Evolutionary conservation across 2,329 filamentous ascomycete genomes (phyloP).

Genomic region (Aspergillus tanneri): DNA sequence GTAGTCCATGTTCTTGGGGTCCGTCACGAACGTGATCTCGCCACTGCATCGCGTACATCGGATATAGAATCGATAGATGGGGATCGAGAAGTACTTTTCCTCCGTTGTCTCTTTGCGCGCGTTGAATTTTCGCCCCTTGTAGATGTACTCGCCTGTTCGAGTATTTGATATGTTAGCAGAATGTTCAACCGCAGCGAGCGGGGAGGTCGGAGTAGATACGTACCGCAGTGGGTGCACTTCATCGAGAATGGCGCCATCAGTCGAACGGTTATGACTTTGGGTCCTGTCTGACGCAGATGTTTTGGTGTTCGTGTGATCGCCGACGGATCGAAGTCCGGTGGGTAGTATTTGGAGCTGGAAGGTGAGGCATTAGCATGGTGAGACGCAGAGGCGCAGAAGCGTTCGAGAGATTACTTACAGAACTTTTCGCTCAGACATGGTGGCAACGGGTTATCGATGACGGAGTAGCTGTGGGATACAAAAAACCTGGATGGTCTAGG

Average conservation of each 20-base stretch:
- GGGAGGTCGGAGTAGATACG: neutral
- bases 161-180: neutral
- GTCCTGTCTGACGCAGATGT: slow-evolving; percentile 62
- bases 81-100: slow-evolving; percentile 83
- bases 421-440: slow-evolving; percentile 85
- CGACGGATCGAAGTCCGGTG: slow-evolving; percentile 85
- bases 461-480: neutral
- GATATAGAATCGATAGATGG: slow-evolving; percentile 88
- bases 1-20: slow-evolving; percentile 94
- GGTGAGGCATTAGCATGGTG: neutral
- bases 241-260: slow-evolving; percentile 87
- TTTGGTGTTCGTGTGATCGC: slow-evolving; percentile 67
- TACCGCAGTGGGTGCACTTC: slow-evolving; percentile 59
- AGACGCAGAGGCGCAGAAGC: neutral
- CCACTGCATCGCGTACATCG: slow-evolving; percentile 80
- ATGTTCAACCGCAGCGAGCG: neutral
- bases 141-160: slow-evolving; percentile 73
- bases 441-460: slow-evolving; percentile 27
- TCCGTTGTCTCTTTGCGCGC: slow-evolving; percentile 88
- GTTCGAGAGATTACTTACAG: slow-evolving; percentile 39
- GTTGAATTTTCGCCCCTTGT: slow-evolving; percentile 94
- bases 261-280: slow-evolving; percentile 80
- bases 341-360: slow-evolving; percentile 48
- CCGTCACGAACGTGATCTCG: slow-evolving; percentile 91
- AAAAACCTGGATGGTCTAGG: no score